Conservation (phyloP, 2,329 filamentous ascomycete genomes). For the Cordyceps tenuipes region DNA sequence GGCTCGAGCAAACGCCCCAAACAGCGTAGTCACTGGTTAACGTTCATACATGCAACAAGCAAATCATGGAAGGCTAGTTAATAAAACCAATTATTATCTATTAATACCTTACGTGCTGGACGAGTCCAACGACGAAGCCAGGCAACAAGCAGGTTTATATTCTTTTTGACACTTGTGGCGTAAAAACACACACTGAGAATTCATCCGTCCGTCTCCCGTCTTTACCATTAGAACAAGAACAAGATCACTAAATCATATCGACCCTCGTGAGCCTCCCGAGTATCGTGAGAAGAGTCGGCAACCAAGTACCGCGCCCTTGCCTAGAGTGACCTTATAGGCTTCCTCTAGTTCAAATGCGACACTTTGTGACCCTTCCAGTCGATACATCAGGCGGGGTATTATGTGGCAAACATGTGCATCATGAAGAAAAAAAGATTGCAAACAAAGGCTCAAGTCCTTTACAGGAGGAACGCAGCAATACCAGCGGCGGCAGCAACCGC, state of each 20-base stretch:
- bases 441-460: slow-evolving; percentile 20
- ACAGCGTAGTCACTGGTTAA: too few species aligned
- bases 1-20: too few species aligned
- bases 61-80: neutral
- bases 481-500: slow-evolving; percentile 42
- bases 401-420: slow-evolving; percentile 34
- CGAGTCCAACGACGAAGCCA: neutral
- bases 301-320: slow-evolving; percentile 14
- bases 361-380: slow-evolving; percentile 17
- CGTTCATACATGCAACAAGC: too few species aligned
- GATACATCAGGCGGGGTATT: slow-evolving; percentile 30
- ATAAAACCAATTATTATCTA: slow-evolving; percentile 6
- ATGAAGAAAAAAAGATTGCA: slow-evolving; percentile 17
- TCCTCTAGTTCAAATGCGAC: slow-evolving; percentile 7
- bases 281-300: slow-evolving; percentile 22
- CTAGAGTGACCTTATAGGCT: neutral
- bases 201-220: slow-evolving; percentile 21
- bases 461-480: slow-evolving; percentile 40
- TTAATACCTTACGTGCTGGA: slow-evolving; percentile 1
- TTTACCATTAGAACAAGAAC: slow-evolving; percentile 26
- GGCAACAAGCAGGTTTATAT: slow-evolving; percentile 9
- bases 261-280: slow-evolving; percentile 22
- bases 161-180: slow-evolving; percentile 6
- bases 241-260: slow-evolving; percentile 24
- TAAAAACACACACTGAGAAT: slow-evolving; percentile 15